These are phyloP conservation scores for Epichloe hybrida DNA, from an alignment of 2,329 filamentous ascomycete genomes.

Conservation along the genomic window DNA sequence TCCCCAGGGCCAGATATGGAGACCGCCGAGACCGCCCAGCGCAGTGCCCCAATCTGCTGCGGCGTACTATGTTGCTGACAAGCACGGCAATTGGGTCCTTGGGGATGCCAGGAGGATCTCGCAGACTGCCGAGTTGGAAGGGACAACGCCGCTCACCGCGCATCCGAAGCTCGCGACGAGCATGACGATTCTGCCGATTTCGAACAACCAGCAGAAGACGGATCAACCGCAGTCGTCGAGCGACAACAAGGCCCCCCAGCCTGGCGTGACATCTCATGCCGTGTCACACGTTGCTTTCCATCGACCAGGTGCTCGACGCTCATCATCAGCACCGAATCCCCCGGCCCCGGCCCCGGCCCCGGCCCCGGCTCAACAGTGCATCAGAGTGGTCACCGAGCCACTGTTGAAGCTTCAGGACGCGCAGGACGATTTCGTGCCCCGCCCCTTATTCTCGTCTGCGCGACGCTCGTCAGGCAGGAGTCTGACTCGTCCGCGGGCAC, in stretches of 20 bases:
- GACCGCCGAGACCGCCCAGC: constrained; percentile 36
- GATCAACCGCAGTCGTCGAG: background rate
- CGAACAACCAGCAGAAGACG: background rate
- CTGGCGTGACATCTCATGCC: no score
- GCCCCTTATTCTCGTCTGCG: constrained; percentile 13
- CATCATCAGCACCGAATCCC: background rate
- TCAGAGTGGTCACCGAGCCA: constrained; percentile 3
- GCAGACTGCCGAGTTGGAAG: constrained; percentile 14
- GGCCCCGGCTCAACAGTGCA: background rate
- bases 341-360: background rate
- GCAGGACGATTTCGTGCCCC: constrained; percentile 6
- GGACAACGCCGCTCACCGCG: constrained; percentile 8
- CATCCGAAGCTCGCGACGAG: constrained; percentile 4
- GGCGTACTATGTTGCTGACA: constrained; percentile 37
- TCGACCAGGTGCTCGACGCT: background rate
- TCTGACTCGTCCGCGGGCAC: constrained; percentile 12
- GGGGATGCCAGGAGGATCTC: constrained; percentile 22
- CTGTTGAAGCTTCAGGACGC: background rate
- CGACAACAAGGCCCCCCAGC: background rate
- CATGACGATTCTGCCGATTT: constrained; percentile 10
- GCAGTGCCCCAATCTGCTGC: constrained; percentile 30
- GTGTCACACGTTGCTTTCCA: no score
- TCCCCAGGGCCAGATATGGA: constrained; percentile 33
- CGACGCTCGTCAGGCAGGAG: constrained; percentile 11
- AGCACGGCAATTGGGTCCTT: constrained; percentile 39